Base-by-base conservation (phyloP, 2,329 filamentous ascomycete genomes). In the Sporothrix schenckii region DNA sequence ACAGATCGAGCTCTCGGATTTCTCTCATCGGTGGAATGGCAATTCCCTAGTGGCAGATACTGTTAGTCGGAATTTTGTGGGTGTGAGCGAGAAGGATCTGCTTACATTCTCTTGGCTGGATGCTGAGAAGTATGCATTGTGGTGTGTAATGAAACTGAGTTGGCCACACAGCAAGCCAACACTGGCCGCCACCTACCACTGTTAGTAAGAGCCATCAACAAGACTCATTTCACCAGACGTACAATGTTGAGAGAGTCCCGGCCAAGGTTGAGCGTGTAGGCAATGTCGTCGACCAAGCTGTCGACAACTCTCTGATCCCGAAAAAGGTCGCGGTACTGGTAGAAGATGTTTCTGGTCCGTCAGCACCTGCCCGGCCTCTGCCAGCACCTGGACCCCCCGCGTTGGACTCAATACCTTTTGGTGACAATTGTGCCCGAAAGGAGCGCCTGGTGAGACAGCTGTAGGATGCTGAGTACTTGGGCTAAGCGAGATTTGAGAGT, bases 281-380 rank as follows among this genome's bases (percentile, higher is more conserved):
- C 91, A 49, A 96, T 80, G 73, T 92, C 89, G 75, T 95, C 91
- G 0, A 95, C 86, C 60, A 92, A 87, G 41, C 84, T 83, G 77
- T 95, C 89, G 0, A 95, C 91, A 16, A 87, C 83, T 19, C 79
- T 77, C 77, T 95, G 92, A 66, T 83, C 88, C 24, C 84, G 83
- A 76, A 95, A 96, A 0, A 96, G 81, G 11, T 88, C 85, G 4
- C 89, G 87, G 74, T 93, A 86, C 75, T 92, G 88, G 77, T 96
- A 96, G 78, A 90, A 96, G 4, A 96, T 88, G 75, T 92, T 91
- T 72, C 92, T 94, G n/a, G 11, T 4, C 24, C 0, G 27, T 56
- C 9, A 68, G 53, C 10, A 21, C 21, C 16, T 4, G 10, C 54
- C 6, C 7, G 19, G 3, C 7, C 53, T 4, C 41, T 1, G 34